phyloP scores from a whole-genome alignment of 2,329 filamentous ascomycete species.

The Sporothrix globosa region DNA sequence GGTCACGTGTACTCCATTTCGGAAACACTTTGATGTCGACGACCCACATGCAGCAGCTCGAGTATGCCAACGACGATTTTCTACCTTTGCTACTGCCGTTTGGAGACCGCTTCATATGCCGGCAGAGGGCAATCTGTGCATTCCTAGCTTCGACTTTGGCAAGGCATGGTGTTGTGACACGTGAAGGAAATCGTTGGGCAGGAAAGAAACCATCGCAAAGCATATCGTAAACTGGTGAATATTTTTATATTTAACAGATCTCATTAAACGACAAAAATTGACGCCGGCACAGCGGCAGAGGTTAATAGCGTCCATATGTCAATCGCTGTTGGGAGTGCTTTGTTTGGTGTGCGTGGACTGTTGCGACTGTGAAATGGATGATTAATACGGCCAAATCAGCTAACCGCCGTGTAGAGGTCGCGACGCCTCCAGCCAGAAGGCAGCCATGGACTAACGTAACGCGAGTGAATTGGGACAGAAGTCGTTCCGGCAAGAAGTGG shows the following conservation, averaged over 20 bases:
- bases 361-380: constrained; percentile 1
- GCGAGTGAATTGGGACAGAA: constrained; percentile 21
- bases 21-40: background rate
- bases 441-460: constrained; percentile 37
- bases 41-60: background rate
- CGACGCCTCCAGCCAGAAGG: constrained; percentile 31
- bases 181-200: too few relatives aligned
- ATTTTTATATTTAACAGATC: too few relatives aligned
- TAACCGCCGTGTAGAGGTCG: background rate
- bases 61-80: background rate
- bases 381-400: constrained; percentile 22
- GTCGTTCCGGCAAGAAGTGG: background rate
- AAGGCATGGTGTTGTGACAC: too few relatives aligned
- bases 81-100: background rate
- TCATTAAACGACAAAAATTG: too few relatives aligned
- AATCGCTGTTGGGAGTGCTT: too few relatives aligned
- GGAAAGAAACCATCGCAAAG: too few relatives aligned
- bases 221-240: too few relatives aligned
- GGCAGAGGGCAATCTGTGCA: background rate
- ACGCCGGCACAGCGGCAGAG: too few relatives aligned
- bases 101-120: constrained; percentile 1
- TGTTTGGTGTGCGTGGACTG: background rate
- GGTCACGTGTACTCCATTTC: background rate
- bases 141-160: background rate
- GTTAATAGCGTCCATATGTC: too few relatives aligned